phyloP scores from a whole-genome alignment of 169 alveolate genomes.

The Plasmodium chabaudi region DNA sequence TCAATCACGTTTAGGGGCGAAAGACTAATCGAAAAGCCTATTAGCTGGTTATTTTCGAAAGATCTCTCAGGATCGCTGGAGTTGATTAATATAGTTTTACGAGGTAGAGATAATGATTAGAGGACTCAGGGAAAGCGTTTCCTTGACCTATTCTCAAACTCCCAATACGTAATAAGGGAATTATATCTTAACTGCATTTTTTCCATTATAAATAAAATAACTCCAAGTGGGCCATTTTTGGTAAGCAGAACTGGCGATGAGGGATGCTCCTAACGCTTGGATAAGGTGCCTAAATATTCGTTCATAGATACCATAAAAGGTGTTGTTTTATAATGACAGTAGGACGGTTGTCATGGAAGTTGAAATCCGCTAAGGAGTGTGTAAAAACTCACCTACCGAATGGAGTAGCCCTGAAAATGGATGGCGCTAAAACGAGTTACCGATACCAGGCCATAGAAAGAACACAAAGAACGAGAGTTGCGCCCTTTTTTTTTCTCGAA shows the following conservation, averaged over 20 bases:
- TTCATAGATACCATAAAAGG: conserved; percentile 93
- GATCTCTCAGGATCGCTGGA: conserved; percentile 95
- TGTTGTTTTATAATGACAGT: conserved; percentile 92
- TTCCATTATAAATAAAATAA: conserved; percentile 83
- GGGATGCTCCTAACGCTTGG: conserved; percentile 94
- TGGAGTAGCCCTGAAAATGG: conserved; percentile 93
- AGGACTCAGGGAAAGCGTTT: conserved; percentile 86
- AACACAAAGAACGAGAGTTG: background rate
- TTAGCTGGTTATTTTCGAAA: conserved; percentile 96
- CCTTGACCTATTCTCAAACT: conserved; percentile 92
- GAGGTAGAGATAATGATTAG: conserved; percentile 93
- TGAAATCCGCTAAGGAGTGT: conserved; percentile 95
- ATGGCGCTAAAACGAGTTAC: conserved; percentile 93
- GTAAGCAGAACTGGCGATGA: conserved; percentile 95
- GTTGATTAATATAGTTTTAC: conserved; percentile 86
- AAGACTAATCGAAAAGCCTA: conserved; percentile 94
- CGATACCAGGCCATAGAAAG: conserved; percentile 88
- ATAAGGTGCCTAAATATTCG: conserved; percentile 93
- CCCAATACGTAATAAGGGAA: conserved; percentile 40
- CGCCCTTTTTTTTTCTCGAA: conserved; percentile 70
- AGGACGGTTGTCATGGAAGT: conserved; percentile 95
- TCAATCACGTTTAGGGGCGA: conserved; percentile 94
- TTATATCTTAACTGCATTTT: conserved; percentile 1
- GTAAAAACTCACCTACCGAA: conserved; percentile 94
- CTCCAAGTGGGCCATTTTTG: conserved; percentile 94